These are phyloP conservation scores for Pseudopithomyces chartarum DNA, from an alignment of 2,329 filamentous ascomycete genomes.

Conservation along the genomic window DNA sequence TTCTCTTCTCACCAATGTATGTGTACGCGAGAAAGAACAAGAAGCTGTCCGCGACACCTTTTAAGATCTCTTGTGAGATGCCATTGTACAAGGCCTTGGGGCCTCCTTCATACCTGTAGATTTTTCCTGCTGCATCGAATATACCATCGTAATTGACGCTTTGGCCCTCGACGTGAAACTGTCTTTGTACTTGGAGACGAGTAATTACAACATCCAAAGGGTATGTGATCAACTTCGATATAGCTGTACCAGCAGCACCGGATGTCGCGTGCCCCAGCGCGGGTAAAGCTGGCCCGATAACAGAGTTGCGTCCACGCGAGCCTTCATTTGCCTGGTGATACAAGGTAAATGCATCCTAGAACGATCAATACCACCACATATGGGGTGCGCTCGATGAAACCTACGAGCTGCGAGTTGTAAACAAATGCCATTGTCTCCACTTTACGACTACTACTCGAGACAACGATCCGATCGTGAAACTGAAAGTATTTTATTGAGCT, in stretches of 20 bases:
- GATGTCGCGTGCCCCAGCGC: conserved; percentile 82
- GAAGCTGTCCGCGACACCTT: conserved; percentile 70
- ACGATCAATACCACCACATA: conserved; percentile 11
- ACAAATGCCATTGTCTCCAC: conserved; percentile 25
- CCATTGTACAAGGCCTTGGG: conserved; percentile 67
- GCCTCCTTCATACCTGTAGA: conserved; percentile 74
- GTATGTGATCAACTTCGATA: conserved; percentile 79
- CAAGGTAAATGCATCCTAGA: conserved; percentile 48
- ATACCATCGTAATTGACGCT: conserved; percentile 66
- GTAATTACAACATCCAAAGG: conserved; percentile 83
- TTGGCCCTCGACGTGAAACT: conserved; percentile 50
- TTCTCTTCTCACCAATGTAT: conserved; percentile 55
- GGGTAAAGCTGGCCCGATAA: conserved; percentile 61
- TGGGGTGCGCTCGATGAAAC: conserved; percentile 7
- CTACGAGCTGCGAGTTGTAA: conserved; percentile 53
- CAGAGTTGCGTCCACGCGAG: conserved; percentile 19
- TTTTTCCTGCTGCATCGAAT: conserved; percentile 71
- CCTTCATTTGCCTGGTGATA: conserved; percentile 49
- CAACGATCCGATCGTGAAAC: neutral
- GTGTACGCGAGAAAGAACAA: conserved; percentile 86
- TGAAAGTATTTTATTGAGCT: neutral
- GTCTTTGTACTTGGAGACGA: conserved; percentile 77
- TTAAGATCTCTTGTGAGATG: conserved; percentile 49
- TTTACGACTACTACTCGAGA: neutral
- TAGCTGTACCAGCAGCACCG: conserved; percentile 76